Percentiles rank a stretch among this genome's conserved stretches.
These are phyloP conservation scores for Dactylellina sp. DNA, from an alignment of 2,329 filamentous ascomycete species.

Conservation along the genomic window DNA sequence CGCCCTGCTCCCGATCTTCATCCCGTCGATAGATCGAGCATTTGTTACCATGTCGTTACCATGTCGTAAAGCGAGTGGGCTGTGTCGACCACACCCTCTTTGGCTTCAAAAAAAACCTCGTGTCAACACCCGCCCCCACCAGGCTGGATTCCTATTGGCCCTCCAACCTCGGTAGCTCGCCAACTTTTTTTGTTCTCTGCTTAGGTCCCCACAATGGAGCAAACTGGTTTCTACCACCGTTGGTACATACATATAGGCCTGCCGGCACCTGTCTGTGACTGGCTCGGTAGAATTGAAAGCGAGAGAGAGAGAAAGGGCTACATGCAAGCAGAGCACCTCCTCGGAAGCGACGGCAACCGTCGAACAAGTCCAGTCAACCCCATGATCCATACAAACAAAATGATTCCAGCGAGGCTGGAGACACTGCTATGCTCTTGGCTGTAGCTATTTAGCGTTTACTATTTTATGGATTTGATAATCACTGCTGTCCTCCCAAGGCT, in stretches of 20 bases:
- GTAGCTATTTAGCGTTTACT: not conserved
- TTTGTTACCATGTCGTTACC: conserved; percentile 3
- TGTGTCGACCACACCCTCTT: conserved; percentile 18
- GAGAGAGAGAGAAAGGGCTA: conserved; percentile 14
- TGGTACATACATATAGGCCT: too few relatives aligned
- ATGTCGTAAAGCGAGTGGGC: conserved; percentile 28
- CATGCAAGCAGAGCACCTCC: not conserved
- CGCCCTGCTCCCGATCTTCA: conserved; percentile 8
- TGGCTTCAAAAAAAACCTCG: conserved; percentile 21
- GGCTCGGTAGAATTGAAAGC: conserved; percentile 7
- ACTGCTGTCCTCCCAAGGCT: not conserved
- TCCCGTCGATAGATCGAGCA: conserved; percentile 10
- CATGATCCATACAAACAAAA: conserved; percentile 4
- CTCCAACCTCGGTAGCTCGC: conserved; percentile 8
- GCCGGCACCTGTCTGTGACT: not conserved
- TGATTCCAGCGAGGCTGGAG: conserved; percentile 11
- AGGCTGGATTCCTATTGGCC: conserved; percentile 39
- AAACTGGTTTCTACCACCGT: too few relatives aligned
- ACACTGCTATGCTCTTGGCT: not conserved
- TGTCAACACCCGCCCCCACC: conserved; percentile 29
- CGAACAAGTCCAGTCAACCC: conserved; percentile 2
- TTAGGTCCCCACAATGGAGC: not conserved
- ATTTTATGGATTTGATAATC: not conserved
- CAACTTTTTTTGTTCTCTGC: not conserved
- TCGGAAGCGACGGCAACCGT: conserved; percentile 13